Base-by-base conservation (phyloP, 805 yeast genomes). In the Zygotorulaspora sp. region DNA sequence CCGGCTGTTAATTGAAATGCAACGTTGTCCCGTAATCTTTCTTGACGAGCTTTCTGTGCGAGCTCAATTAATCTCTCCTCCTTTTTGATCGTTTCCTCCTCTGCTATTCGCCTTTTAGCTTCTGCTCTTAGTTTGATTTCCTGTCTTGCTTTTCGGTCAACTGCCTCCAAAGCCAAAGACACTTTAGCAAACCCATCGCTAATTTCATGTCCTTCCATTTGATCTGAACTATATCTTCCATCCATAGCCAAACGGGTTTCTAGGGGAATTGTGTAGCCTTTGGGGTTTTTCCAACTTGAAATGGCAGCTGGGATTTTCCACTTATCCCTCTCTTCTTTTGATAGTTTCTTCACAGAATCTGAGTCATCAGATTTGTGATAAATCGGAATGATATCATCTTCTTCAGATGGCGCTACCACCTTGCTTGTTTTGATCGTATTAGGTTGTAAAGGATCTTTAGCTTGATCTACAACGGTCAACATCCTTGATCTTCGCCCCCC, bases 281-380 rank as follows among this genome's bases (percentile, higher is more conserved):
- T 83, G 12, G 89, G 85, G 59, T 92, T 92, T 60, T 88, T 89
- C 97, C 97, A 92, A 58, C 86, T 87, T 1, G 97, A 90, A 0
- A 90, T 75, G 1, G 94, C 86, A 0, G 95, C 80, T 0, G 97
- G 97, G 20, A 92, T 87, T 32, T 73, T 71, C 96, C 97, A 90
- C 44, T 75, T 72, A 18, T 74, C 77, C 46, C 78, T 83, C 36
- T 88, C 95, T 48, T 81, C 85, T 18, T 76, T 75, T 0, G 88
- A 74, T 13, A 82, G 58, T 51, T 71, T 66, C 15, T 48, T 43
- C 26, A 49, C 36, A 8, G 61, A 40, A 3, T 75, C 76, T 5
- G 77, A 70, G n/a, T 73, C 67, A 18, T 67, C 62, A 20, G 71
- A 60, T 20, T 77, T 67, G n/a, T 84, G 78, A 30, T 87, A 70